Base-by-base conservation (phyloP, 1,284 basidiomycete species). In the Peniophora sp. region DNA sequence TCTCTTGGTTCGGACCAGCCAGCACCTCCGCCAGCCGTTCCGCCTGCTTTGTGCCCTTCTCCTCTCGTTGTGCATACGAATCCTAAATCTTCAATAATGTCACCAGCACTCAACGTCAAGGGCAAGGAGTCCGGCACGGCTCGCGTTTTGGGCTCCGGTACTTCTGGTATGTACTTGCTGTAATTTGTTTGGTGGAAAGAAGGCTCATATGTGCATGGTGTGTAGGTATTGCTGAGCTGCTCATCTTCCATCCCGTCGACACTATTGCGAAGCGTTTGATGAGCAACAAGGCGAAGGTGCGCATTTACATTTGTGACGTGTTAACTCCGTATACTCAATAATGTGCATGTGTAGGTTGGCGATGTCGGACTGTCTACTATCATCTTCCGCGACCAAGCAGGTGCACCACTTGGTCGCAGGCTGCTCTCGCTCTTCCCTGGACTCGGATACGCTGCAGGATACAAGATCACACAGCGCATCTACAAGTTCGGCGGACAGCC, bases 401-500 rank as follows among this genome's bases (percentile, higher is more conserved):
- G 77, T 2, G 88, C 92, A 5, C 70, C 88, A 3, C 50, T 89
- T 5, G 66, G 70, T n/a, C 72, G 73, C 47, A 93, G 92, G 66
- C 78, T 96, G 61, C 57, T 97, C 34, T 97, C 93, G 2, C 80
- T 99, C 38, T 99, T 99, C 76, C 96, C 97, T 24, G 96, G 96
- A 57, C 83, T 99, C 2, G 97, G 97, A 1, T 99, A 99, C 65
- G 97, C 96, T 2, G 96, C 93, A 27, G 93, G 94, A 0, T 99
- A 99, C 84, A 99, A 99, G 70, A 74, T 97, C 61, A 72, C 91
- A 1, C 93, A 97, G 70, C 82, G 92, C 48, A 81, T 96, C 61
- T 97, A 97, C 84, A 99, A 98, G 73, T 99, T 98, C 61, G 96
- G 97, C 55, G 97, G 96, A 1, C 96, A 99, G 70, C 96, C 97